Conservation (phyloP, 2,329 filamentous ascomycete species). For the Botrytis elliptica region DNA sequence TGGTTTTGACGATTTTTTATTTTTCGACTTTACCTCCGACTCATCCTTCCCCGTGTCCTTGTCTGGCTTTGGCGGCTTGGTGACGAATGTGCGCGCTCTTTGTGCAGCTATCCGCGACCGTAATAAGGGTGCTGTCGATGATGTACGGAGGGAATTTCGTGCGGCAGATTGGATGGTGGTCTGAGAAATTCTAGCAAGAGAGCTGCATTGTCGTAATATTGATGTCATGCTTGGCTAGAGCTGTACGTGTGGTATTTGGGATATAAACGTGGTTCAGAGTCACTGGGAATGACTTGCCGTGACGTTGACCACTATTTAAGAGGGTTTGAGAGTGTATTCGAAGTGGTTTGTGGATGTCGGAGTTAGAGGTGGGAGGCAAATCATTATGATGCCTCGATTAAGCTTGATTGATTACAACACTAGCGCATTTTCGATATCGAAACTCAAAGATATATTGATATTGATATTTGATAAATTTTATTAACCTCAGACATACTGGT, state of each 20-base stretch:
- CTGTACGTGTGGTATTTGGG: conserved; percentile 5
- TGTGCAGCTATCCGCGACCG: conserved; percentile 40
- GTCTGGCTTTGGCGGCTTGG: conserved; percentile 27
- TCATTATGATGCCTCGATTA: conserved; percentile 20
- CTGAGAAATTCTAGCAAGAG: conserved; percentile 62
- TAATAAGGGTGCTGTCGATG: conserved; percentile 42
- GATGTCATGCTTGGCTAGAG: conserved; percentile 58
- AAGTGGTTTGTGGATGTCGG: conserved; percentile 14
- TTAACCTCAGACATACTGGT: neutral
- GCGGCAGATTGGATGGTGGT: conserved; percentile 53
- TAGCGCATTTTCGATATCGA: conserved; percentile 18
- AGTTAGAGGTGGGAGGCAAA: conserved; percentile 21
- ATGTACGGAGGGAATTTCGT: conserved; percentile 47
- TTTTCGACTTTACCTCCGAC: conserved; percentile 34
- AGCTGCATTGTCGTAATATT: conserved; percentile 64
- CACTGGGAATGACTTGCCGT: conserved; percentile 28
- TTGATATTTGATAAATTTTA: neutral
- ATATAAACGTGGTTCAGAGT: conserved; percentile 23
- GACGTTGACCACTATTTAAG: conserved; percentile 30
- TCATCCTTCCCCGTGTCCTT: conserved; percentile 29
- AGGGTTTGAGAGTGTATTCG: conserved; percentile 9
- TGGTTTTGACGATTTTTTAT: conserved; percentile 39
- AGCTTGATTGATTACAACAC: conserved; percentile 18
- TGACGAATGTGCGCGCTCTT: conserved; percentile 30
- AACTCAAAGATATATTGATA: neutral